Evolutionary conservation across 1,284 basidiomycete species (phyloP).

Genomic region (Boletellus sp.): DNA sequence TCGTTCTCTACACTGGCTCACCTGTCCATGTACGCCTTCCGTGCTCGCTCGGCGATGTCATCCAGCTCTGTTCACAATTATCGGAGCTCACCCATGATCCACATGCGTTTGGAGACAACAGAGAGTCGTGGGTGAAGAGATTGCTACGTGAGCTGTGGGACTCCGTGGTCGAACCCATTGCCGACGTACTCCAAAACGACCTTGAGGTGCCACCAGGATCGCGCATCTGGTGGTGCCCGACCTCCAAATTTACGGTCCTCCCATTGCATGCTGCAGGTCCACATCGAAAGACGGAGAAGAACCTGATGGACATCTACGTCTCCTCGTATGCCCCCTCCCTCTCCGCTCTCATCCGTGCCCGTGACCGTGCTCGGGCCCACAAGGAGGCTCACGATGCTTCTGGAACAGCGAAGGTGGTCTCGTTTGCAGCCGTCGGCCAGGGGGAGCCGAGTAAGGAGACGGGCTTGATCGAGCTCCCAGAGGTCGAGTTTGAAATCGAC

Average conservation of each 20-base stretch:
- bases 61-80: background rate
- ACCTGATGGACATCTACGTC: no score
- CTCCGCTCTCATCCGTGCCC: no score
- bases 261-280: background rate
- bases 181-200: background rate
- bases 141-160: background rate
- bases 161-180: background rate
- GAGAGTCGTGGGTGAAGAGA: background rate
- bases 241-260: background rate
- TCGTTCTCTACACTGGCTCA: background rate
- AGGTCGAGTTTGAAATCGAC: background rate
- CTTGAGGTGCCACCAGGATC: background rate
- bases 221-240: background rate
- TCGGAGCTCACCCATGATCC: background rate
- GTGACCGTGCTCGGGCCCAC: background rate
- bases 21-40: background rate
- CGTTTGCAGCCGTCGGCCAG: background rate
- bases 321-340: no score
- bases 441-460: background rate
- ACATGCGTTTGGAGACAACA: no score
- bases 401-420: background rate
- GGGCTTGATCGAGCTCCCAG: background rate
- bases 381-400: background rate
- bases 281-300: background rate
- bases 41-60: background rate